phyloP scores from a whole-genome alignment of 1,284 basidiomycete species.

The Ustilago cynodontis region DNA sequence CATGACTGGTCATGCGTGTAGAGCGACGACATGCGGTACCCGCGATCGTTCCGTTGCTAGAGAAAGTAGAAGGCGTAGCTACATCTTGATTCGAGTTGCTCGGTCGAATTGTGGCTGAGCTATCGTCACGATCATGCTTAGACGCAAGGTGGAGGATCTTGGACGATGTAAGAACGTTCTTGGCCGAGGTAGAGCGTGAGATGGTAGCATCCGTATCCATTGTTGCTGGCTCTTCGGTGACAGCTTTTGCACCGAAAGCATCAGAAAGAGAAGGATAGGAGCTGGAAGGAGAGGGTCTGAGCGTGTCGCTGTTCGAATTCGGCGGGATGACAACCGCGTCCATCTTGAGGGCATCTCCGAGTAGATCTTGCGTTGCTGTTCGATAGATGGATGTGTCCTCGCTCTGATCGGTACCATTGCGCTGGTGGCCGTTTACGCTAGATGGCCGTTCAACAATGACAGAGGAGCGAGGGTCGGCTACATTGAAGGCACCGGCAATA shows the following conservation, averaged over 20 bases:
- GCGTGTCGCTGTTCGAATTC: neutral
- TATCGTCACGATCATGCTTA: conserved; percentile 46
- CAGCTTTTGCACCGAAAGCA: neutral
- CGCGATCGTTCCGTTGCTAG: neutral
- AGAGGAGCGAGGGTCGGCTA: conserved; percentile 27
- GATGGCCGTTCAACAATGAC: conserved; percentile 9
- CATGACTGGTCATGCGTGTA: conserved; percentile 16
- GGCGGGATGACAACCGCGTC: conserved; percentile 43
- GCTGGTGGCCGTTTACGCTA: neutral
- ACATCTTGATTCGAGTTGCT: conserved; percentile 13
- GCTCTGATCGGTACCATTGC: conserved; percentile 21
- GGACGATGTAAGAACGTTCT: conserved; percentile 14
- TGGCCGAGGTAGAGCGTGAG: conserved; percentile 27
- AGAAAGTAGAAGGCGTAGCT: neutral
- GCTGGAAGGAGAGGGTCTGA: conserved; percentile 15
- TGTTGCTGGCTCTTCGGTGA: conserved; percentile 1
- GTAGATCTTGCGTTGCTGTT: conserved; percentile 30
- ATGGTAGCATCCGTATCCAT: conserved; percentile 28
- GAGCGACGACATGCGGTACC: conserved; percentile 24
- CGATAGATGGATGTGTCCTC: conserved; percentile 21
- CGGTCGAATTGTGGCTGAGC: conserved; percentile 46
- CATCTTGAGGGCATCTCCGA: conserved; percentile 52
- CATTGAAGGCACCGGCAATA: conserved; percentile 30
- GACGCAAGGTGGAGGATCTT: neutral
- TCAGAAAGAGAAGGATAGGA: conserved; percentile 2